Base-by-base conservation (phyloP, 768 basidiomycete genomes). In the Trametes elegans region DNA sequence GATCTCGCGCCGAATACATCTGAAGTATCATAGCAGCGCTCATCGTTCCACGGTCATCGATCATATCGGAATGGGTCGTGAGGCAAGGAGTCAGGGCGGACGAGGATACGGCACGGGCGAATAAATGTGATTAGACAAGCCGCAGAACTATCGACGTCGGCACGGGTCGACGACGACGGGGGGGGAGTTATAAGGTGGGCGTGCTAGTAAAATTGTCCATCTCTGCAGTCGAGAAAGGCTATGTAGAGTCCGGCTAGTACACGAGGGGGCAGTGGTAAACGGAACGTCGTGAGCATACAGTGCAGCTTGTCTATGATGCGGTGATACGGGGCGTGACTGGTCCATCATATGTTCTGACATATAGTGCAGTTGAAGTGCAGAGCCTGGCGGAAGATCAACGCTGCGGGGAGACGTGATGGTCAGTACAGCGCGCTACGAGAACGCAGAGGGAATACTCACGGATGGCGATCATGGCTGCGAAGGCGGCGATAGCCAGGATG, bases 391-490 rank as follows among this genome's bases (percentile, higher is more conserved):
- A 68, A 66, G 28, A 62, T 61, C 34, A 67, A 53, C 29, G 67
- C 67, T 68, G 52, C 38, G 39, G 41, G 11, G 27, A 49, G 0
- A 23, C 18, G 16, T 5, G n/a, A n/a, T n/a, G 13, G 54, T 56
- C 23, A 60, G 63, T 34, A 5, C 28, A 5, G 7, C 4, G 16
- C 28, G 18, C 8, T 19, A 14, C n/a, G 36, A 9, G 11, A 16
- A 36, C 1, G 24, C 38, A 16, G 7, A 26, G 21, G 18, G 16
- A 10, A 43, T 23, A 81, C 88, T 76, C 71, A 91, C 88, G 91
- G 61, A 88, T 69, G 63, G 79, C 83, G 67, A 98, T 85, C 61
- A 97, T 78, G 38, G 82, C 84, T 32, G 83, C 79, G 64, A 96
- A 92, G 57, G 84, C 60, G 49, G 79, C 78, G 53, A 95, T 79